Conservation (phyloP, 2,329 filamentous ascomycete genomes). For the Orbilia blumenaviensis region DNA sequence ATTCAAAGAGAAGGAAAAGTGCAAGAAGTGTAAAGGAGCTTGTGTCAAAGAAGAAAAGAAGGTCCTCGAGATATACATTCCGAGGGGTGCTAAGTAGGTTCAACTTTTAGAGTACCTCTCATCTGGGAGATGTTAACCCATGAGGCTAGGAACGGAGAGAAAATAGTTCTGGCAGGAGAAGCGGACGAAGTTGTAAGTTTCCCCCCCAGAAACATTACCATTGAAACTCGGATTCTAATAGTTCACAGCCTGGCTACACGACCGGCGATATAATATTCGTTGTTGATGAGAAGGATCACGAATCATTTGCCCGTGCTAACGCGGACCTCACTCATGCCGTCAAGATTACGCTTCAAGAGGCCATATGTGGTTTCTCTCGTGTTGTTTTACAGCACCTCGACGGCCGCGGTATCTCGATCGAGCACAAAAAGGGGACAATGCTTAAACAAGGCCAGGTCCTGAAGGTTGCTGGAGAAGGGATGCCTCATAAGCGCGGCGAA, state of each 20-base stretch:
- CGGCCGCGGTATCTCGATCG: conserved; percentile 84
- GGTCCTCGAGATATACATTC: conserved; percentile 94
- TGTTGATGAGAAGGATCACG: conserved; percentile 81
- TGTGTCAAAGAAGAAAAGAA: conserved; percentile 88
- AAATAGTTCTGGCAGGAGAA: conserved; percentile 89
- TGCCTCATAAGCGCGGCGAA: conserved; percentile 90
- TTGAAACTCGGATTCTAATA: not conserved
- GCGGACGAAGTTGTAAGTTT: conserved; percentile 91
- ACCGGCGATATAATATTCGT: conserved; percentile 92
- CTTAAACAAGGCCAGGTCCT: conserved; percentile 84
- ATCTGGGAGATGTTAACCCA: not conserved
- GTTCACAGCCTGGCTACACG: conserved; percentile 54
- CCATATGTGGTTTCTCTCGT: conserved; percentile 86
- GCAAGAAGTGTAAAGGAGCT: conserved; percentile 98
- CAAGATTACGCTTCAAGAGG: conserved; percentile 81
- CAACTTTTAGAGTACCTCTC: not conserved
- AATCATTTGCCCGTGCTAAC: conserved; percentile 81
- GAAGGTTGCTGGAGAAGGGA: conserved; percentile 87
- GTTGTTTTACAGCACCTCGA: conserved; percentile 93
- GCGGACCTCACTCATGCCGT: conserved; percentile 84
- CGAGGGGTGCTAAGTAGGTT: conserved; percentile 75
- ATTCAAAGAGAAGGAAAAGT: conserved; percentile 95
- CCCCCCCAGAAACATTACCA: not conserved
- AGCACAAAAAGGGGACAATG: conserved; percentile 81
- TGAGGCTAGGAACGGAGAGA: conserved; percentile 75